These are phyloP conservation scores for Globisporangium megalacanthum DNA, from an alignment of 352 stramenopile genomes.

Conservation along the genomic window DNA sequence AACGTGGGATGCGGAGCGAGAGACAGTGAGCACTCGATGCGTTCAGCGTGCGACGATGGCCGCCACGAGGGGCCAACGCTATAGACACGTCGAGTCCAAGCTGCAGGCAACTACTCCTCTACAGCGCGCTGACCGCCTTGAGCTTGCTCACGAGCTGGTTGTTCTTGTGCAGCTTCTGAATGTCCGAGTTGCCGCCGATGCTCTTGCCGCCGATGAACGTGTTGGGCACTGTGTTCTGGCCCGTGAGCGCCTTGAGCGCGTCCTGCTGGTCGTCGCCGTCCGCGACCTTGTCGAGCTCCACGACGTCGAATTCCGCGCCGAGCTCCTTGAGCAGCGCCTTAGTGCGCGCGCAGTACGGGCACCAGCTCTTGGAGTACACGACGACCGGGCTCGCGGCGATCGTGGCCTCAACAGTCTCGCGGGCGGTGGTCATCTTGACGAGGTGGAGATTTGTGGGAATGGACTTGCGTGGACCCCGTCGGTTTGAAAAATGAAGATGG, in stretches of 20 bases:
- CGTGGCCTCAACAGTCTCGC: conserved; percentile 62
- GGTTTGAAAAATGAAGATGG: conserved; percentile 4
- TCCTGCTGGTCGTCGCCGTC: conserved; percentile 53
- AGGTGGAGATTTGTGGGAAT: not conserved
- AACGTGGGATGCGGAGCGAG: not conserved
- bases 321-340: conserved; percentile 57
- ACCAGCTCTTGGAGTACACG: conserved; percentile 95
- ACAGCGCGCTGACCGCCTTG: conserved; percentile 45
- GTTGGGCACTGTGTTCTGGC: conserved; percentile 95
- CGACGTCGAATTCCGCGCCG: conserved; percentile 42
- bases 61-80: too few relatives aligned
- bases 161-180: conserved; percentile 77
- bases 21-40: not conserved
- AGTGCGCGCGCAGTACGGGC: conserved; percentile 89
- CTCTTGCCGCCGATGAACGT: conserved; percentile 95
- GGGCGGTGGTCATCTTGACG: conserved; percentile 45
- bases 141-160: conserved; percentile 91
- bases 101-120: not conserved
- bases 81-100: too few relatives aligned
- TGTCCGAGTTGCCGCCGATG: conserved; percentile 94
- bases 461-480: not conserved
- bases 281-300: conserved; percentile 56
- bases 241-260: conserved; percentile 60
- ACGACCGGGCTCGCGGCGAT: conserved; percentile 48
- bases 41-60: too few relatives aligned